Evolutionary conservation across 2,329 filamentous ascomycete genomes (phyloP).

Genomic region (Ophiostoma pallidulum): DNA sequence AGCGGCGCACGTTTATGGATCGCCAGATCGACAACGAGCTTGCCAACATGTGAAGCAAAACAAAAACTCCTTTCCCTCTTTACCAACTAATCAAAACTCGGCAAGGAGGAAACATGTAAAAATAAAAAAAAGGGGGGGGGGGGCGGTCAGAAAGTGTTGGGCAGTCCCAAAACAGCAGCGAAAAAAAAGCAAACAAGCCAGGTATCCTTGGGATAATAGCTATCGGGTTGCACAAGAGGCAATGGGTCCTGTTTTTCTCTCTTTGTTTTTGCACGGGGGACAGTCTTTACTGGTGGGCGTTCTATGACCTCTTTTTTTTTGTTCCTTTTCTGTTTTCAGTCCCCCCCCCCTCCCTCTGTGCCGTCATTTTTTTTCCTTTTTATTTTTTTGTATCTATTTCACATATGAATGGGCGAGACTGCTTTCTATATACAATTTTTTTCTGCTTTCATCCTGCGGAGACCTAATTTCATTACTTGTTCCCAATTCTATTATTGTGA

Average conservation of each 20-base stretch:
- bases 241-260: no score
- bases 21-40: conserved; percentile 87
- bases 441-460: not conserved
- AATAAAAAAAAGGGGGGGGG: no score
- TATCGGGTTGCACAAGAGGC: not conserved
- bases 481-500: not conserved
- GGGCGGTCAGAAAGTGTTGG: not conserved
- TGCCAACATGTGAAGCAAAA: conserved; percentile 68
- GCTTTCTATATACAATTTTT: no score
- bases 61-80: no score
- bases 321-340: not conserved
- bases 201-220: not conserved
- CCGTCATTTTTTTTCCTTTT: not conserved
- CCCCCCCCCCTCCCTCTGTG: no score
- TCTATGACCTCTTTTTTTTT: not conserved
- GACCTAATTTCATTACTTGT: not conserved
- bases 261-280: conserved; percentile 1
- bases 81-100: no score
- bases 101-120: no score
- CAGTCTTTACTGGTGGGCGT: not conserved
- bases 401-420: no score
- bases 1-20: conserved; percentile 83
- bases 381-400: not conserved
- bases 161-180: not conserved
- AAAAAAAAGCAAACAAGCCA: no score